Percentiles rank a stretch among this genome's conserved stretches.
phyloP scores from a whole-genome alignment of 371 early-diverging fungal species.

The Syncephalastrum racemosum region DNA sequence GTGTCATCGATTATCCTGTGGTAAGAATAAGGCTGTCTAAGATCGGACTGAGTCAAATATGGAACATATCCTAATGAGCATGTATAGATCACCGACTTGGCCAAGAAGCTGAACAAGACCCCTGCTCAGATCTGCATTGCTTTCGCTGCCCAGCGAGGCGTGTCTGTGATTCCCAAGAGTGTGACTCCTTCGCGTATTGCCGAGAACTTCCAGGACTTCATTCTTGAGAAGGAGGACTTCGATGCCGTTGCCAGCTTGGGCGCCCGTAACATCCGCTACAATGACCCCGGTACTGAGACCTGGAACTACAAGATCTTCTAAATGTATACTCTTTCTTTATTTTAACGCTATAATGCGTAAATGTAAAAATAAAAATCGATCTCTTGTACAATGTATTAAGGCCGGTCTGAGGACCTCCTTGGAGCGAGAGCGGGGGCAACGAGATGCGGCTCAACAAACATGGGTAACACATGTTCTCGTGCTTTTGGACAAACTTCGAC shows the following conservation, averaged over 20 bases:
- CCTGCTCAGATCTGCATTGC: slow-evolving; percentile 79
- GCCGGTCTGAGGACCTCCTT: no score
- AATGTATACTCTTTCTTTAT: background rate
- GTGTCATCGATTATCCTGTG: slow-evolving; percentile 60
- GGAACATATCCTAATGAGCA: slow-evolving; percentile 3
- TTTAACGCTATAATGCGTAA: no score
- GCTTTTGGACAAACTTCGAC: no score
- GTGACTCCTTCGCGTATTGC: slow-evolving; percentile 49
- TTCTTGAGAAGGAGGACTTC: slow-evolving; percentile 50
- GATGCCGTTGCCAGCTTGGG: slow-evolving; percentile 37
- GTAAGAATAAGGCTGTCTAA: slow-evolving; percentile 82
- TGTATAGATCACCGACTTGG: slow-evolving; percentile 49
- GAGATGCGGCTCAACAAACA: no score
- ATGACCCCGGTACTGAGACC: slow-evolving; percentile 42
- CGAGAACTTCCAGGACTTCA: slow-evolving; percentile 58
- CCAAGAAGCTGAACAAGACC: slow-evolving; percentile 63
- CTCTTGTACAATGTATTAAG: no score
- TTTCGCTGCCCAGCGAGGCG: slow-evolving; percentile 74
- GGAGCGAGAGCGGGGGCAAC: no score
- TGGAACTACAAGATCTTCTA: slow-evolving; percentile 39
- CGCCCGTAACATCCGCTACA: slow-evolving; percentile 40
- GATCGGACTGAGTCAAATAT: slow-evolving; percentile 38
- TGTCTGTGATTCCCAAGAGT: slow-evolving; percentile 60
- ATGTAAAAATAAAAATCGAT: no score
- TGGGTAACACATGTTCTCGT: no score